phyloP scores from a whole-genome alignment of 2,329 filamentous ascomycete species.

The Hypomyces perniciosus region DNA sequence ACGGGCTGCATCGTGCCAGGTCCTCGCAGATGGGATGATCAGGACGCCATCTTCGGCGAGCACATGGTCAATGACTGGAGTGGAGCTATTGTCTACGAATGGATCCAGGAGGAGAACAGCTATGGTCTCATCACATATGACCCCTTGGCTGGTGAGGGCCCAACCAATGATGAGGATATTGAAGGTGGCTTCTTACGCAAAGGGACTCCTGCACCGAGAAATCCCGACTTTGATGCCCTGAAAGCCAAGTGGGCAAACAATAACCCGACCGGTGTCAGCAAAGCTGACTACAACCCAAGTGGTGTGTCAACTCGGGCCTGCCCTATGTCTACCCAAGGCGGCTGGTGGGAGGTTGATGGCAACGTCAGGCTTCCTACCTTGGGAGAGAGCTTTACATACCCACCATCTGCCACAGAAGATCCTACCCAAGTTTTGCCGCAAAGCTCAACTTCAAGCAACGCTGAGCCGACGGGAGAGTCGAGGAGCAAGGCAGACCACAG shows the following conservation, averaged over 20 bases:
- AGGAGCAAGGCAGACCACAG: background rate
- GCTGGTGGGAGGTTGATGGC: constrained; percentile 77
- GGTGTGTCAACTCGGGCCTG: constrained; percentile 60
- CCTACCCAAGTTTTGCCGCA: constrained; percentile 2
- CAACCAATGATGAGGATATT: constrained; percentile 47
- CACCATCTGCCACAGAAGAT: constrained; percentile 10
- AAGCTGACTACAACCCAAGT: constrained; percentile 57
- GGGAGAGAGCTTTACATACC: constrained; percentile 41
- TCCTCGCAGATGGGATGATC: constrained; percentile 63
- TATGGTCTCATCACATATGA: constrained; percentile 80
- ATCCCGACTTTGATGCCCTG: constrained; percentile 74
- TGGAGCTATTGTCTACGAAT: constrained; percentile 81
- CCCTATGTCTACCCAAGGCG: constrained; percentile 59
- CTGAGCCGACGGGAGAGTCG: background rate
- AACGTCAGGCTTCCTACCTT: constrained; percentile 64
- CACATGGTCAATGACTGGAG: constrained; percentile 67
- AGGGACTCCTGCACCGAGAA: constrained; percentile 66
- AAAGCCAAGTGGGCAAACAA: constrained; percentile 69
- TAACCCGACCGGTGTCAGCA: constrained; percentile 61
- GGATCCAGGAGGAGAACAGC: constrained; percentile 78
- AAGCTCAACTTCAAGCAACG: background rate
- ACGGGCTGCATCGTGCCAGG: constrained; percentile 69
- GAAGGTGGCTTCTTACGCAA: constrained; percentile 62
- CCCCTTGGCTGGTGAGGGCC: constrained; percentile 44
- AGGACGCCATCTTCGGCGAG: constrained; percentile 67